Base-by-base conservation (phyloP, 345 rosid genomes). In the Citrus unshiu region DNA sequence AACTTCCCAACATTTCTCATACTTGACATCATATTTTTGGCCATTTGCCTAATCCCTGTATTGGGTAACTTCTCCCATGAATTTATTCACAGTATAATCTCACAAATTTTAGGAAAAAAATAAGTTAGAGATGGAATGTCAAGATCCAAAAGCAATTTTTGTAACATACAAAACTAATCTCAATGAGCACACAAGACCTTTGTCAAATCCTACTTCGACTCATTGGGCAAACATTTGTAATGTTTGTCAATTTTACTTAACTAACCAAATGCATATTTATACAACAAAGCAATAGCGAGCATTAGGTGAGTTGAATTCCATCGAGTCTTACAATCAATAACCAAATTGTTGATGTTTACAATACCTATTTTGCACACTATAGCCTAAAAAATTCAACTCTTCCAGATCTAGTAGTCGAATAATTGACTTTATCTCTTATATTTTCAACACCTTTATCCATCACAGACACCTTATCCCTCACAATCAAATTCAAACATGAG, bases 21-120 rank as follows among this genome's bases (percentile, higher is more conserved):
- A 81, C 37, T 72, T 71, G 3, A 32, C 37, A 4, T 19, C 68
- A 77, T 81, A 1, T 57, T 49, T 14, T 1, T 1, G 0, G 40
- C 29, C 63, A 72, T 77, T 4, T 1, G 5, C 4, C 56, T 56
- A 4, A 76, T 69, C 3, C 27, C 16, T 9, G 14, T 8, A 49
- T 4, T 34, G 6, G 9, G 25, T 69, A 9, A 60, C 2, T 4
- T 10, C 9, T 22, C 9, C 39, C 60, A 76, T 7, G 51, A 4
- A 5, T 13, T 13, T 9, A 69, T 43, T 27, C 34, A 18, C 0
- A 27, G 4, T 30, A 9, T 59, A 6, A 61, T 70, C 19, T 29
- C 13, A 78, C 24, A 78, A 60, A 78, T 61, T 29, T 25, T 59
- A 2, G 58, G 37, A 3, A 43, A 81, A 77, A 72, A 7, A 72